A percentile compares a stretch with the other conserved stretches of the same genome.
Evolutionary conservation across 1,284 basidiomycete genomes (phyloP).

Genomic region (Sparassis latifolia): DNA sequence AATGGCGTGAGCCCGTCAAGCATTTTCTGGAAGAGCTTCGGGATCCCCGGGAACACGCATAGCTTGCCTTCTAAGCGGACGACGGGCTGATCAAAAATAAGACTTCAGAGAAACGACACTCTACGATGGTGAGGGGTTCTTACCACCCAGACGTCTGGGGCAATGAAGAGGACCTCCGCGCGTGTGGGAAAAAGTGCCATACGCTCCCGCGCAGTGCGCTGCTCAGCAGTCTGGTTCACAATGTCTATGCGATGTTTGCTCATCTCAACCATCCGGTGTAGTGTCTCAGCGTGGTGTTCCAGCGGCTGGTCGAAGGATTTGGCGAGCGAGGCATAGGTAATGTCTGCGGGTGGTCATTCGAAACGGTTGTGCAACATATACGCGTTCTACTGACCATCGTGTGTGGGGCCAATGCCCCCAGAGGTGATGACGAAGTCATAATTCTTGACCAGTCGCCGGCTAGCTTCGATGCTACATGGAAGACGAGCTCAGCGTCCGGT

Average conservation of each 20-base stretch:
- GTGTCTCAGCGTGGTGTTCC: slow-evolving; percentile 74
- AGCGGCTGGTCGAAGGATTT: slow-evolving; percentile 79
- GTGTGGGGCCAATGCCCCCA: slow-evolving; percentile 84
- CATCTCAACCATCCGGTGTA: slow-evolving; percentile 70
- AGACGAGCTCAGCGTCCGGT: not conserved
- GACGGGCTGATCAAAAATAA: slow-evolving; percentile 52
- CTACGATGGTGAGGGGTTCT: slow-evolving; percentile 17
- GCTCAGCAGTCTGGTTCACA: slow-evolving; percentile 62
- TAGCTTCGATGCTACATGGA: slow-evolving; percentile 71
- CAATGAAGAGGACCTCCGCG: slow-evolving; percentile 74
- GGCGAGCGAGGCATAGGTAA: slow-evolving; percentile 84
- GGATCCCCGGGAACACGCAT: slow-evolving; percentile 90
- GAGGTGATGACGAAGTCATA: slow-evolving; percentile 89
- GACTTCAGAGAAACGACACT: not conserved
- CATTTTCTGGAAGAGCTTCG: slow-evolving; percentile 78
- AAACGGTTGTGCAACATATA: slow-evolving; percentile 5
- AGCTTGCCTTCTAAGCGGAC: slow-evolving; percentile 78
- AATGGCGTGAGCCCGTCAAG: slow-evolving; percentile 66
- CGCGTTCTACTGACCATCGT: slow-evolving; percentile 53
- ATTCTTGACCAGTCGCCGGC: slow-evolving; percentile 69
- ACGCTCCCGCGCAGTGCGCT: slow-evolving; percentile 64
- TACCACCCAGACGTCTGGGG: slow-evolving; percentile 79
- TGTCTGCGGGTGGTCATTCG: slow-evolving; percentile 42
- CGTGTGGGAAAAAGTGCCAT: slow-evolving; percentile 81
- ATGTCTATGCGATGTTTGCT: slow-evolving; percentile 49